These are phyloP conservation scores for Aspergillus alliaceus DNA, from an alignment of 2,329 filamentous ascomycete genomes.

Conservation along the genomic window DNA sequence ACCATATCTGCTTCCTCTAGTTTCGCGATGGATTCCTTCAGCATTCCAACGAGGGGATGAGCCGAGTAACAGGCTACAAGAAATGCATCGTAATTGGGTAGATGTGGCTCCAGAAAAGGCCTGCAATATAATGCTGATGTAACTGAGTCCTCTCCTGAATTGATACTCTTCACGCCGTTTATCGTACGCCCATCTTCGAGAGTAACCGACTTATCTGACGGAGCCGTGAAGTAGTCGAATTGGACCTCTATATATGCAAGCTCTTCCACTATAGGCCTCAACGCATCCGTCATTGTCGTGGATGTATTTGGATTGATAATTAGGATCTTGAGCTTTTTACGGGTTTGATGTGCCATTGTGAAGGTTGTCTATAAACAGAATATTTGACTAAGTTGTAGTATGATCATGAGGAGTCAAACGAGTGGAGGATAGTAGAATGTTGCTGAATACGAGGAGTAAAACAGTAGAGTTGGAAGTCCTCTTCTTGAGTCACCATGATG, in stretches of 20 bases:
- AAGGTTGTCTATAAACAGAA: too few relatives aligned
- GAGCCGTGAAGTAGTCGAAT: constrained; percentile 43
- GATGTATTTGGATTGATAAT: constrained; percentile 50
- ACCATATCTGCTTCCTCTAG: constrained; percentile 15
- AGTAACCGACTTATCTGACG: constrained; percentile 26
- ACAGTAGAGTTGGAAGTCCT: too few relatives aligned
- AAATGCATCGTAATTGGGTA: constrained; percentile 64
- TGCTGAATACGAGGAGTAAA: too few relatives aligned
- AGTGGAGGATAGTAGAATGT: too few relatives aligned
- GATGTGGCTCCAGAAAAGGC: constrained; percentile 49
- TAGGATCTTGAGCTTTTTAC: constrained; percentile 32
- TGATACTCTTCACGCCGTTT: constrained; percentile 70
- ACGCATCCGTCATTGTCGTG: constrained; percentile 43
- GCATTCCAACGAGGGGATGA: constrained; percentile 69
- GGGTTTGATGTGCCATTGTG: too few relatives aligned
- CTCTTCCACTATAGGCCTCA: constrained; percentile 40
- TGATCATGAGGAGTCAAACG: too few relatives aligned
- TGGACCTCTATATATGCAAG: constrained; percentile 38
- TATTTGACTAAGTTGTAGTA: too few relatives aligned
- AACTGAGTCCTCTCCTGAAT: constrained; percentile 68
- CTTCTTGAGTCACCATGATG: too few relatives aligned
- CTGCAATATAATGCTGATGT: constrained; percentile 64
- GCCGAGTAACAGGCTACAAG: constrained; percentile 87
- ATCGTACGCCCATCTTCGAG: constrained; percentile 30
- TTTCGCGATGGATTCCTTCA: constrained; percentile 51